These are phyloP conservation scores for Eurotiales sp. DNA, from an alignment of 2,329 filamentous ascomycete genomes.

Conservation along the genomic window DNA sequence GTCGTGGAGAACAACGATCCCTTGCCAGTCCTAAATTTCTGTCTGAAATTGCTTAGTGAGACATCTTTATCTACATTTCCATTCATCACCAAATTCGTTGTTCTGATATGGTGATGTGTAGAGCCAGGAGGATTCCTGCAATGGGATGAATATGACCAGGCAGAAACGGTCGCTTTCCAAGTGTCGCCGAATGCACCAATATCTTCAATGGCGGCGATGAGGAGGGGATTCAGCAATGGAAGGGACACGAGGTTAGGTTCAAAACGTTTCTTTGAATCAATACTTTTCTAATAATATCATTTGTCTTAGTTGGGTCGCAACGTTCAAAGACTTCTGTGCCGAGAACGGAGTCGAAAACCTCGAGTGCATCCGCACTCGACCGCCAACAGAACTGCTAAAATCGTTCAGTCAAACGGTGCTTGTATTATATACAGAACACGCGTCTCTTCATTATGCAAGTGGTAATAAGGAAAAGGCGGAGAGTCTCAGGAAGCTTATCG, in stretches of 20 bases:
- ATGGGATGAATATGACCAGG: conserved; percentile 10
- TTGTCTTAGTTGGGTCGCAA: conserved; percentile 1
- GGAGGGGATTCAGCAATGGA: neutral
- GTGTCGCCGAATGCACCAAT: neutral
- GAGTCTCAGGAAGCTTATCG: neutral
- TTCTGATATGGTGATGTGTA: neutral
- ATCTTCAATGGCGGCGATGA: neutral
- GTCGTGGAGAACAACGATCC: conserved; percentile 7
- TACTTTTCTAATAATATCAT: neutral
- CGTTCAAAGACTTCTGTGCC: neutral
- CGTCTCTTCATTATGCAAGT: neutral
- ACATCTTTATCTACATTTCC: neutral
- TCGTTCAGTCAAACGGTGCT: neutral
- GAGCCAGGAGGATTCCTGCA: conserved; percentile 3
- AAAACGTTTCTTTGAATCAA: neutral
- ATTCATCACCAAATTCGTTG: neutral
- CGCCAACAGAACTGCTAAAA: conserved; percentile 1
- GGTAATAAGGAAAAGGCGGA: conserved; percentile 4
- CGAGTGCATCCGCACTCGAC: neutral
- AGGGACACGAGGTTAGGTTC: neutral
- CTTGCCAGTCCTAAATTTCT: neutral
- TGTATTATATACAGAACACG: conserved; percentile 1
- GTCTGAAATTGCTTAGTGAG: conserved; percentile 8
- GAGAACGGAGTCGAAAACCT: neutral
- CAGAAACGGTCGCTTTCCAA: neutral